Percentiles rank a stretch among this genome's conserved stretches.
Conservation (phyloP, 768 basidiomycete genomes). For the Suillus luteus region DNA sequence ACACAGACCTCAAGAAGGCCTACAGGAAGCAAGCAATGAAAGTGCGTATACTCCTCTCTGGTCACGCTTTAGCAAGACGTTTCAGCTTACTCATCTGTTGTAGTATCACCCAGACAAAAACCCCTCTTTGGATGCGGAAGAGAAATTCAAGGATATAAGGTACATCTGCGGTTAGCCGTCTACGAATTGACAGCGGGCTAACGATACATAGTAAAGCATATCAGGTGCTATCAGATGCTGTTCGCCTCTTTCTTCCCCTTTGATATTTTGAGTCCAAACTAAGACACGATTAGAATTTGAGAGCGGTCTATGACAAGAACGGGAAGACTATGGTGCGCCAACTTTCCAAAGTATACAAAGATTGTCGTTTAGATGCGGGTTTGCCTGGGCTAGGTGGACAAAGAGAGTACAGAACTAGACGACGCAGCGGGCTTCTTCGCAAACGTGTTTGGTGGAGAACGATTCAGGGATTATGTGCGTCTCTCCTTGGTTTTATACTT, state of each 20-base stretch:
- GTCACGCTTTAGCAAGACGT: background rate
- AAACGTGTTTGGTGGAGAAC: constrained; percentile 93
- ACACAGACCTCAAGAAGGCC: constrained; percentile 88
- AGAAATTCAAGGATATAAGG: constrained; percentile 98
- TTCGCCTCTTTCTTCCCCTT: constrained; percentile 39
- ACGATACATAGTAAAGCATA: constrained; percentile 80
- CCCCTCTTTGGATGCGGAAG: constrained; percentile 86
- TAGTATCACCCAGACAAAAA: constrained; percentile 98
- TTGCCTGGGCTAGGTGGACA: constrained; percentile 54
- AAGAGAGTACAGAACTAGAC: constrained; percentile 81
- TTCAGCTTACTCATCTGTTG: background rate
- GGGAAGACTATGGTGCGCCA: constrained; percentile 80
- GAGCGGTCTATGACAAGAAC: constrained; percentile 93
- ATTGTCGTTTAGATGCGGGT: constrained; percentile 13
- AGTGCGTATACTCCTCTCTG: constrained; percentile 46
- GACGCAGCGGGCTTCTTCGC: constrained; percentile 96
- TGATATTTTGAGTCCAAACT: background rate
- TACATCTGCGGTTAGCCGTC: constrained; percentile 30
- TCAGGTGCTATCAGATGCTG: constrained; percentile 85
- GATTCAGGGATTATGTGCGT: constrained; percentile 86
- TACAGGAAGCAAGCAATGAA: constrained; percentile 95
- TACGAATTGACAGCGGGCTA: constrained; percentile 14
- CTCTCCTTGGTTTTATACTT: constrained; percentile 4
- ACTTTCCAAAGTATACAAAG: constrained; percentile 13
- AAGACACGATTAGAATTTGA: constrained; percentile 56